phyloP scores from a whole-genome alignment of 306 rosid species.

The Gastrolobium villosum region DNA sequence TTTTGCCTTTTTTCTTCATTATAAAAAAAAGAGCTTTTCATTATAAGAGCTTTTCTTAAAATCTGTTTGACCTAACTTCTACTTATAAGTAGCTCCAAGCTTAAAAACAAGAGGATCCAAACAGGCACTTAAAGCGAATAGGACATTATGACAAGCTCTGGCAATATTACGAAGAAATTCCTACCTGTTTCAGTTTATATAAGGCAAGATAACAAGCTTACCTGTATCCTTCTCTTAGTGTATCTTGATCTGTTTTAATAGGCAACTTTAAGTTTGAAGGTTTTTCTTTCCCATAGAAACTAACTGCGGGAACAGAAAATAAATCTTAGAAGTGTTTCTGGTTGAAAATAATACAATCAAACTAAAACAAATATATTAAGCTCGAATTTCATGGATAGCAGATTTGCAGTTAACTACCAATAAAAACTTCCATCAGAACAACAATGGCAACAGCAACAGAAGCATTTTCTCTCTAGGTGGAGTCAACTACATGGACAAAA shows the following conservation, averaged over 20 bases:
- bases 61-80: no score
- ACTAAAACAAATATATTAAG: conserved; percentile 3
- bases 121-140: neutral
- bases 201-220: conserved; percentile 40
- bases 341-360: conserved; percentile 22
- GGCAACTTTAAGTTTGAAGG: conserved; percentile 67
- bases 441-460: neutral
- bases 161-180: conserved; percentile 15
- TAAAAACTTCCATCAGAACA: conserved; percentile 2
- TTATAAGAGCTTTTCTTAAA: no score
- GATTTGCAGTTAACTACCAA: conserved; percentile 21
- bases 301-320: conserved; percentile 61
- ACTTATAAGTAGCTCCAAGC: no score
- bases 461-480: neutral
- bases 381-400: conserved; percentile 31
- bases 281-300: conserved; percentile 72
- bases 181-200: conserved; percentile 2
- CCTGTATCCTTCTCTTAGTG: conserved; percentile 93
- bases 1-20: no score
- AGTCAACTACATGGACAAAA: neutral
- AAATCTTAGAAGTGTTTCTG: conserved; percentile 16
- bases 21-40: no score
- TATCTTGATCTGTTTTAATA: conserved; percentile 90
- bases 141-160: conserved; percentile 11
- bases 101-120: no score